A percentile compares a stretch with the other conserved stretches of the same genome.
Conservation (phyloP, 2,329 filamentous ascomycete species). For the Fusarium xylarioides region DNA sequence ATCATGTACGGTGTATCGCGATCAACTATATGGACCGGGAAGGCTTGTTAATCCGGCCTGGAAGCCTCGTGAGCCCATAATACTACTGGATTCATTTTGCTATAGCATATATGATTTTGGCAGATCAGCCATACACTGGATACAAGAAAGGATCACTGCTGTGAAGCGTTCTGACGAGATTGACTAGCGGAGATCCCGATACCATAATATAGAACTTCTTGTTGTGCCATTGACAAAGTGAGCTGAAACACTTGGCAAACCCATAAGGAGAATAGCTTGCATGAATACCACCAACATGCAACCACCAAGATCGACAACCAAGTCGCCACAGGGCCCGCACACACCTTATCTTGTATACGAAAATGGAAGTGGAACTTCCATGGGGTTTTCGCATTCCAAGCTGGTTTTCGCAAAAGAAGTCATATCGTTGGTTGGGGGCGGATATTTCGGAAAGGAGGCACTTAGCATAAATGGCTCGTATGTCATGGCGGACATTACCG, state of each 20-base stretch:
- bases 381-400: slow-evolving; percentile 16
- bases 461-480: slow-evolving; percentile 13
- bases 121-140: neutral
- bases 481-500: slow-evolving; percentile 1
- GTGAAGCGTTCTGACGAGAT: neutral
- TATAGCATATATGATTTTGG: neutral
- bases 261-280: neutral
- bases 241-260: neutral
- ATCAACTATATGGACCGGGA: neutral
- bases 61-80: neutral
- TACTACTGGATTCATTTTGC: neutral
- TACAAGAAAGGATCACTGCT: neutral
- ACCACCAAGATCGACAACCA: neutral
- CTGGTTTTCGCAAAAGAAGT: slow-evolving; percentile 17
- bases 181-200: neutral
- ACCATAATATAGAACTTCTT: neutral
- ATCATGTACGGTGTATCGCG: neutral
- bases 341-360: neutral
- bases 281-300: neutral
- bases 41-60: neutral
- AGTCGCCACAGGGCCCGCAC: slow-evolving; percentile 8
- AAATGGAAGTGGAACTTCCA: slow-evolving; percentile 6
- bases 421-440: slow-evolving; percentile 1
- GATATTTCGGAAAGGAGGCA: slow-evolving; percentile 10
- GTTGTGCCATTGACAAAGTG: neutral